Evolutionary conservation across 441 rosid genomes (phyloP).

Genomic region (Theobroma grandiflorum): DNA sequence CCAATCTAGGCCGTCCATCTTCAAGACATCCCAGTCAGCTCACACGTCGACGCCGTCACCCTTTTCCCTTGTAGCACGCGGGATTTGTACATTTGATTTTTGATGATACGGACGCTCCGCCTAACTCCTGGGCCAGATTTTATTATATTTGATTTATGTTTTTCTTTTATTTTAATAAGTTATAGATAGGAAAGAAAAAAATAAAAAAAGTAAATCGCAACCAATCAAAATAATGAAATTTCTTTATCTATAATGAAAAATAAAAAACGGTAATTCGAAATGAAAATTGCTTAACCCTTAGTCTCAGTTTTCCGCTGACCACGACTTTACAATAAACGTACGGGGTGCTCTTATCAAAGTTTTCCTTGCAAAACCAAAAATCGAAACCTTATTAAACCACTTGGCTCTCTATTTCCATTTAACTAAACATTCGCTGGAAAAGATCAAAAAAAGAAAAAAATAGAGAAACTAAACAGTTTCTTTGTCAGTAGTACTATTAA

Average conservation of each 20-base stretch:
- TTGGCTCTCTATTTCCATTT: background rate
- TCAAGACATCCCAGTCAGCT: background rate
- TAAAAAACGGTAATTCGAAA: too few relatives aligned
- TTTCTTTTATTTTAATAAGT: too few relatives aligned
- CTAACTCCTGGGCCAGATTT: background rate
- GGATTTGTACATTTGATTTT: background rate
- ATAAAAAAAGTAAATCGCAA: too few relatives aligned
- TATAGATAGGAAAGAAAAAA: too few relatives aligned
- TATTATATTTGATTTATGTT: too few relatives aligned
- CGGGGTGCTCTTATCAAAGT: background rate
- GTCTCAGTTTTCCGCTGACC: too few relatives aligned
- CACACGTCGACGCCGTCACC: background rate
- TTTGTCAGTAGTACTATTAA: background rate
- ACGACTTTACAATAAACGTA: too few relatives aligned
- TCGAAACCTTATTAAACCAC: background rate
- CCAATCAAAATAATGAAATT: too few relatives aligned
- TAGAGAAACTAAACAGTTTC: background rate
- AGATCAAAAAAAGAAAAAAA: too few relatives aligned
- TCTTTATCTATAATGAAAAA: too few relatives aligned
- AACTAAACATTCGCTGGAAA: too few relatives aligned
- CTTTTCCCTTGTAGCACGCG: background rate
- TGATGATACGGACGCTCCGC: background rate
- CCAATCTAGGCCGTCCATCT: background rate
- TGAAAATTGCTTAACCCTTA: too few relatives aligned
- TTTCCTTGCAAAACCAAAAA: background rate